Conservation (phyloP, 2,329 filamentous ascomycete genomes). For the Escovopsis sp. region DNA sequence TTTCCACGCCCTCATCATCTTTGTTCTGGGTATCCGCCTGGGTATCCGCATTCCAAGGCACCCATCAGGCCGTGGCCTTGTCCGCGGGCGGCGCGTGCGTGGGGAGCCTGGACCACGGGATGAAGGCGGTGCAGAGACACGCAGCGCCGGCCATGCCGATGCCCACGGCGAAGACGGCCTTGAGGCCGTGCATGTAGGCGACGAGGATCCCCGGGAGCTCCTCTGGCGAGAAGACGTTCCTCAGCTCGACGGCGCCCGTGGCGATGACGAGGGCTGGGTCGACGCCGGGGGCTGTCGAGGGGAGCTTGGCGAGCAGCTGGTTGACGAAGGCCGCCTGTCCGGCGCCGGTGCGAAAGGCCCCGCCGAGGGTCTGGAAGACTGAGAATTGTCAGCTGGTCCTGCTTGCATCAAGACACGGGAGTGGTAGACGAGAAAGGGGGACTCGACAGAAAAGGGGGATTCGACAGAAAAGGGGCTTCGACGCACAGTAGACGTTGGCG, state of each 20-base stretch:
- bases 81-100: no score
- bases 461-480: background rate
- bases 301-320: slow-evolving; percentile 15
- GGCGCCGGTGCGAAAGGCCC: slow-evolving; percentile 26
- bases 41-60: no score
- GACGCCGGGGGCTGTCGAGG: slow-evolving; percentile 1
- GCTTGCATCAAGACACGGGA: no score
- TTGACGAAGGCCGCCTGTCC: slow-evolving; percentile 25
- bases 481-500: slow-evolving; percentile 1
- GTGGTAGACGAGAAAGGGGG: no score
- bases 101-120: no score
- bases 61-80: no score
- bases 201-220: background rate
- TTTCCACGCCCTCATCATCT: no score
- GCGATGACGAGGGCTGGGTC: background rate
- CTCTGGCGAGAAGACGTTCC: background rate
- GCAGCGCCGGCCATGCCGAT: background rate
- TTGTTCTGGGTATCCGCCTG: no score
- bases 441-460: no score
- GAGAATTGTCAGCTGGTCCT: background rate
- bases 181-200: slow-evolving; percentile 1
- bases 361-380: slow-evolving; percentile 28
- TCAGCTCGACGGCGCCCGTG: slow-evolving; percentile 1
- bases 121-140: no score
- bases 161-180: background rate